Evolutionary conservation across 495 filamentous ascomycete genomes (phyloP).

Genomic region (Tuber aestivum): DNA sequence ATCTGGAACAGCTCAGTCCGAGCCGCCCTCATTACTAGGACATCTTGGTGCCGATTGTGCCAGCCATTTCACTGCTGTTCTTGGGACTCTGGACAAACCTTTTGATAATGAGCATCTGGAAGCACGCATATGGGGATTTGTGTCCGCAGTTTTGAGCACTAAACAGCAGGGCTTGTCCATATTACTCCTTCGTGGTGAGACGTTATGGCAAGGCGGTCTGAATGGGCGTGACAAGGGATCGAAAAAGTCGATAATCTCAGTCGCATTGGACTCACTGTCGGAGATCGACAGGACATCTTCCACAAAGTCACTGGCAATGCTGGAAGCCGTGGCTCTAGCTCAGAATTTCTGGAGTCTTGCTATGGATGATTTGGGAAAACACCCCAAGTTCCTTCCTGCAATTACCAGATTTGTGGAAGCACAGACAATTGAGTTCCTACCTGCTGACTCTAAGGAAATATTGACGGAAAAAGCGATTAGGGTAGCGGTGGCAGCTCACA

Average conservation of each 20-base stretch:
- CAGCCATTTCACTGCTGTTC: slow-evolving; percentile 71
- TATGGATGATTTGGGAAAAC: slow-evolving; percentile 66
- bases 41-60: slow-evolving; percentile 76
- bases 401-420: slow-evolving; percentile 64
- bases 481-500: slow-evolving; percentile 68
- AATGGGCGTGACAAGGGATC: slow-evolving; percentile 48
- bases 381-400: slow-evolving; percentile 62
- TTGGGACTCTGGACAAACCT: slow-evolving; percentile 73
- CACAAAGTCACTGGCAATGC: slow-evolving; percentile 60
- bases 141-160: slow-evolving; percentile 80
- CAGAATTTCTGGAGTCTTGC: slow-evolving; percentile 93
- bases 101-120: slow-evolving; percentile 57
- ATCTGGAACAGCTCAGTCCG: slow-evolving; percentile 49
- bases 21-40: slow-evolving; percentile 84
- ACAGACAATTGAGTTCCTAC: slow-evolving; percentile 50
- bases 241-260: slow-evolving; percentile 60
- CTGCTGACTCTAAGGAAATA: slow-evolving; percentile 46
- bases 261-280: slow-evolving; percentile 68
- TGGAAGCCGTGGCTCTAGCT: slow-evolving; percentile 77
- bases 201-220: slow-evolving; percentile 62
- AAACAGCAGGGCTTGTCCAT: slow-evolving; percentile 94
- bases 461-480: slow-evolving; percentile 52
- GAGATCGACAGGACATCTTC: slow-evolving; percentile 59
- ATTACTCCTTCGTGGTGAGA: slow-evolving; percentile 80
- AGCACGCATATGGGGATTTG: slow-evolving; percentile 70